Base-by-base conservation (phyloP, 371 early-diverging fungal species). In the Mucor irregularis region DNA sequence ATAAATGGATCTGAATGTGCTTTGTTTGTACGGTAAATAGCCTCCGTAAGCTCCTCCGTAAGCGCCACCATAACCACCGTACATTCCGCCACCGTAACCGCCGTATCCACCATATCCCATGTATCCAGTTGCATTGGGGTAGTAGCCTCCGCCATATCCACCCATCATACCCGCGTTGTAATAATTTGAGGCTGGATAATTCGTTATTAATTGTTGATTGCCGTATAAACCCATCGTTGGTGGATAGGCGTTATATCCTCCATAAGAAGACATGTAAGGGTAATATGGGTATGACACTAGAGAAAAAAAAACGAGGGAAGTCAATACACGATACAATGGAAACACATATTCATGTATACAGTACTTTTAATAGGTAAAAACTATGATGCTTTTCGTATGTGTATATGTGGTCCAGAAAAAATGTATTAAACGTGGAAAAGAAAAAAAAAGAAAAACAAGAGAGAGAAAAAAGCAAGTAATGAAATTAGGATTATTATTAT, bases 21-120 rank as follows among this genome's bases (percentile, higher is more conserved):
- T 62, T 44, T 46, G 57, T 52, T 62, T 57, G 49, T 62, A 62
- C 5, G 57, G 58, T 25, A 53, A 29, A 35, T 46, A 53, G 6
- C 53, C 40, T 17, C 49, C 54, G 17, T 37, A 35, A 24, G 46
- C 39, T n/a, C 39, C 37, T n/a, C 53, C 42, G 21, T 56, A 56
- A 10, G n/a, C n/a, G n/a, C 53, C 53, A 26, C 40, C 46, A 26
- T 26, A 33, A 21, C 45, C 33, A 7, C 45, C 44, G 25, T 58
- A 58, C 9, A 7, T 34, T n/a, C 53, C 43, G 25, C 33, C 43
- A 24, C n/a, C 17, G 5, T 22, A 28, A 47, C 17, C 29, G 26
- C 45, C 46, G n/a, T 55, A 55, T 22, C 47, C 25, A 24, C 43
- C 35, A 25, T 54, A 31, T 14, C 44, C 31, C 25, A 54, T 9